These are phyloP conservation scores for Plasmopara viticola DNA, from an alignment of 352 stramenopile genomes.

Conservation along the genomic window DNA sequence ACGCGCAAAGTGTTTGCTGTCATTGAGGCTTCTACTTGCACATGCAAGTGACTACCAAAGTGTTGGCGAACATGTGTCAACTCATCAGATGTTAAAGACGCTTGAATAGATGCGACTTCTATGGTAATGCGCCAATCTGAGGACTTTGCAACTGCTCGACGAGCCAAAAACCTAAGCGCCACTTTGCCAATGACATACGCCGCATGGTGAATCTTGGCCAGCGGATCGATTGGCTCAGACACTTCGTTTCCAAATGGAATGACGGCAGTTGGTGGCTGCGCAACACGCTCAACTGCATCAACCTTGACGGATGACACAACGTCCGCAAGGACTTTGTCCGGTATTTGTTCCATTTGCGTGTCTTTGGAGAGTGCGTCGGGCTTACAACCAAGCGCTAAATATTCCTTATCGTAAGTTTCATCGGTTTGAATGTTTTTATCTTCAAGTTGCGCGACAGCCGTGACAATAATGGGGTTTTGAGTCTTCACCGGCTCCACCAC, in stretches of 20 bases:
- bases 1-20: constrained; percentile 55
- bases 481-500: constrained; percentile 3
- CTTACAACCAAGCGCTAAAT: constrained; percentile 3
- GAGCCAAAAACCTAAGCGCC: constrained; percentile 37
- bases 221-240: constrained; percentile 4
- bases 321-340: not conserved
- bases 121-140: constrained; percentile 50
- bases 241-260: constrained; percentile 2
- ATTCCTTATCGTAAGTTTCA: constrained; percentile 25
- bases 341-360: constrained; percentile 16
- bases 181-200: constrained; percentile 47
- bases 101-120: constrained; percentile 21
- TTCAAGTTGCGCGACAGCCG: constrained; percentile 15
- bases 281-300: constrained; percentile 1
- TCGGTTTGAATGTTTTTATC: constrained; percentile 60
- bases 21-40: constrained; percentile 46
- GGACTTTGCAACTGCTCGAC: constrained; percentile 31
- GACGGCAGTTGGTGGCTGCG: not conserved
- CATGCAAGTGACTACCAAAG: constrained; percentile 13
- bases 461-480: not conserved
- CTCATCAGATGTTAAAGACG: constrained; percentile 31
- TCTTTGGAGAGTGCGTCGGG: constrained; percentile 10
- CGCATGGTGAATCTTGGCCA: constrained; percentile 19
- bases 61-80: constrained; percentile 10
- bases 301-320: constrained; percentile 4